These are phyloP conservation scores for Paraphoma chrysanthemicola DNA, from an alignment of 2,329 filamentous ascomycete species.

Conservation along the genomic window DNA sequence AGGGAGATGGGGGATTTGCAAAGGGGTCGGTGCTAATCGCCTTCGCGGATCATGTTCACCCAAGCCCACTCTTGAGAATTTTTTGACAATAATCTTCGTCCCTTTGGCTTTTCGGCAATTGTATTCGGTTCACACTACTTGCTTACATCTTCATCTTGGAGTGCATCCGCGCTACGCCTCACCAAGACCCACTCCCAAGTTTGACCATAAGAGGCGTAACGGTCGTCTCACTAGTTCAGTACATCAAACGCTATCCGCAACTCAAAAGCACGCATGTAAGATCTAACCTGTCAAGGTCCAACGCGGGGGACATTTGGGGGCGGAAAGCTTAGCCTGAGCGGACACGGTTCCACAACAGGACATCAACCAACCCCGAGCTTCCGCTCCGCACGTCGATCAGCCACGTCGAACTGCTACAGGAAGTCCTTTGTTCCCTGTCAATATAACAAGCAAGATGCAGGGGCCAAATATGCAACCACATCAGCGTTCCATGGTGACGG, in stretches of 20 bases:
- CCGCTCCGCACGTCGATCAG: constrained; percentile 1
- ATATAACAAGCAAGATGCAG: neutral
- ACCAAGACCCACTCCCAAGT: neutral
- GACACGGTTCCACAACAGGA: constrained; percentile 7
- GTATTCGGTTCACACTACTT: neutral
- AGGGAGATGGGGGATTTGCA: neutral
- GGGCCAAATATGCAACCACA: constrained; percentile 5
- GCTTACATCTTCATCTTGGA: neutral
- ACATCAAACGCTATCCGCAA: neutral
- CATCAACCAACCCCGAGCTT: neutral
- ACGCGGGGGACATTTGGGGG: constrained; percentile 22
- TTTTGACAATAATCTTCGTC: neutral
- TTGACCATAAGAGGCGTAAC: neutral
- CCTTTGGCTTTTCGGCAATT: neutral
- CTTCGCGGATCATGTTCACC: neutral
- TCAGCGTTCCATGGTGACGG: neutral
- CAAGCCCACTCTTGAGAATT: neutral
- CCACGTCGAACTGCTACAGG: neutral
- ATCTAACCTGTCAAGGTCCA: constrained; percentile 8
- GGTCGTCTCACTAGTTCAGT: neutral
- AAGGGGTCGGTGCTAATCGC: neutral
- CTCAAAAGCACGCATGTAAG: constrained; percentile 9
- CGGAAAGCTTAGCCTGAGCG: constrained; percentile 17
- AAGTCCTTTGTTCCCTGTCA: no score
- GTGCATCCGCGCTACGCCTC: neutral